A percentile compares a stretch with the other conserved stretches of the same genome.
Conservation (phyloP, 805 yeast species). For the Metschnikowia sp. region DNA sequence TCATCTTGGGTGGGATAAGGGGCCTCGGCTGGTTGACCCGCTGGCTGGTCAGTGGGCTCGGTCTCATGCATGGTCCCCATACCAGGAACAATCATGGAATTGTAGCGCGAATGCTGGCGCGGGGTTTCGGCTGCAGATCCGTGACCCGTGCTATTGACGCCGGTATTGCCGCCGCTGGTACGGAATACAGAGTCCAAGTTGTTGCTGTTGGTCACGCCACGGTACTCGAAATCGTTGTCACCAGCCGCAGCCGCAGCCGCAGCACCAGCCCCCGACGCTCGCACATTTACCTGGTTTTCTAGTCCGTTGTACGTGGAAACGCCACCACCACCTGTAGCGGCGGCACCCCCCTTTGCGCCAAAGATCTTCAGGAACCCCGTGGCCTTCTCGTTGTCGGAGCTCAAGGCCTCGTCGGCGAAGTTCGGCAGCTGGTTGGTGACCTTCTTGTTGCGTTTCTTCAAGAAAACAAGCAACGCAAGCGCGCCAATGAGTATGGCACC, state of each 20-base stretch:
- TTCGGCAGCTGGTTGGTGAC: conserved; percentile 43
- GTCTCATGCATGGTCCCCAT: conserved; percentile 12
- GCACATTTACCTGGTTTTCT: conserved; percentile 23
- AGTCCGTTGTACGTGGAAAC: conserved; percentile 23
- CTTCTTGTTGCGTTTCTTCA: conserved; percentile 29
- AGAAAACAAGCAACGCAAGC: conserved; percentile 33
- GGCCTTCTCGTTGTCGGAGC: conserved; percentile 18
- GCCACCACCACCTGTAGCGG: conserved; percentile 17
- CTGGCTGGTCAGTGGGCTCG: neutral
- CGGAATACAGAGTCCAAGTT: conserved; percentile 40
- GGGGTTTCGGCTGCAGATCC: conserved; percentile 10
- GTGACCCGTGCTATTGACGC: conserved; percentile 11
- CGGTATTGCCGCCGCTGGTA: conserved; percentile 10
- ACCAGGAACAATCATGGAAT: conserved; percentile 7
- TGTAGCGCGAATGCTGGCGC: conserved; percentile 15
- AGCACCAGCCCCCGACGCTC: conserved; percentile 15
- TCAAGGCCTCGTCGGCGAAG: conserved; percentile 32
- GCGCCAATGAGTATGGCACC: conserved; percentile 41
- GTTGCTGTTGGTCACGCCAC: conserved; percentile 43
- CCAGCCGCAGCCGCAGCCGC: conserved; percentile 9
- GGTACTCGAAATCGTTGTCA: conserved; percentile 36
- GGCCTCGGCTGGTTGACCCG: neutral
- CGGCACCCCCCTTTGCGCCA: conserved; percentile 22
- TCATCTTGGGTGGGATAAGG: conserved; percentile 11
- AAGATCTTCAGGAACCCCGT: conserved; percentile 30